A percentile compares a stretch with the other conserved stretches of the same genome.
These are phyloP conservation scores for Phytophthora foliorum DNA, from an alignment of 352 stramenopile species.

Conservation along the genomic window DNA sequence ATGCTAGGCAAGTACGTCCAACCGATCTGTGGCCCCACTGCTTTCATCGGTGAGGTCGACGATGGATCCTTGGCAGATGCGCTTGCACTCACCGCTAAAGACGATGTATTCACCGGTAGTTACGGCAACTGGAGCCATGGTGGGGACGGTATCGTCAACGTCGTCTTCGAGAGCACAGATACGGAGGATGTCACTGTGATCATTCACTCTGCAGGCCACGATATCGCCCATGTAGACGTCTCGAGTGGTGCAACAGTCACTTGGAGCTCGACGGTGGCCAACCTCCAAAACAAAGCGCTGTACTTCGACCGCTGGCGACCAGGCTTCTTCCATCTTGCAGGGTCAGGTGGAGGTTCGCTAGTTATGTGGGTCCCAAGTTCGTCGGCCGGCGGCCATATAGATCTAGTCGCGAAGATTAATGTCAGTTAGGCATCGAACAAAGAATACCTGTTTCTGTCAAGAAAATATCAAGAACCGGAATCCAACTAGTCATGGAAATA, in stretches of 20 bases:
- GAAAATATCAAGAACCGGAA: no score
- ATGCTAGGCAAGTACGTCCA: slow-evolving; percentile 17
- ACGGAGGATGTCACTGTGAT: slow-evolving; percentile 33
- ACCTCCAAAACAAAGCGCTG: slow-evolving; percentile 30
- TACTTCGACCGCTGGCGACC: slow-evolving; percentile 36
- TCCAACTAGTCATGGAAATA: no score
- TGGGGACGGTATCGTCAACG: slow-evolving; percentile 28
- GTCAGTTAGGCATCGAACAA: slow-evolving; percentile 19
- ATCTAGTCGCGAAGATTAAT: slow-evolving; percentile 38
- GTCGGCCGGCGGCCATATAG: slow-evolving; percentile 33
- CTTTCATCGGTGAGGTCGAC: slow-evolving; percentile 34
- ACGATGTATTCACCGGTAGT: slow-evolving; percentile 33
- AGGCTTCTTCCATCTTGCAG: slow-evolving; percentile 18
- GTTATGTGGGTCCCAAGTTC: slow-evolving; percentile 29
- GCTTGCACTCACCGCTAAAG: slow-evolving; percentile 19
- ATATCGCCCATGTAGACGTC: slow-evolving; percentile 25
- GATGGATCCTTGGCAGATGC: slow-evolving; percentile 36
- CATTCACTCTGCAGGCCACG: slow-evolving; percentile 31
- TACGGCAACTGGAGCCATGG: slow-evolving; percentile 30
- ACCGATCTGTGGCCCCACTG: slow-evolving; percentile 31
- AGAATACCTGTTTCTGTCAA: no score
- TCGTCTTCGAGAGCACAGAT: slow-evolving; percentile 32
- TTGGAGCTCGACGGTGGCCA: slow-evolving; percentile 27
- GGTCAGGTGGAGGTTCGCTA: slow-evolving; percentile 27
- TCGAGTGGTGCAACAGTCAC: slow-evolving; percentile 10